These are phyloP conservation scores for Eucalyptus erythrocorys DNA, from an alignment of 345 rosid species.

Conservation along the genomic window DNA sequence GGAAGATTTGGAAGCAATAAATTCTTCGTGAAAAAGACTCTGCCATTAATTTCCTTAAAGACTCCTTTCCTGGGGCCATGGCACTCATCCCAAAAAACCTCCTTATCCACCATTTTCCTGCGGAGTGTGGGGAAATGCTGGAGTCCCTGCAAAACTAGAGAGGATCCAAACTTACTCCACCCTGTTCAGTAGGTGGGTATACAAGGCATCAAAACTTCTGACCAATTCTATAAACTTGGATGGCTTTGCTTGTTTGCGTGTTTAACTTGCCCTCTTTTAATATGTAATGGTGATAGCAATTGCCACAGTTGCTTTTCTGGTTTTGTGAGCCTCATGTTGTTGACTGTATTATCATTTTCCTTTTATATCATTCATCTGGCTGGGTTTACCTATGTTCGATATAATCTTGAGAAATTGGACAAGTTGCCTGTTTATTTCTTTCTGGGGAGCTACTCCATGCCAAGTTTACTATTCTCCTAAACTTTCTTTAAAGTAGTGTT, in stretches of 20 bases:
- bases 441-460: background rate
- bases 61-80: background rate
- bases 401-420: background rate
- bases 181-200: background rate
- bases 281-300: background rate
- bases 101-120: background rate
- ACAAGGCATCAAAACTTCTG: background rate
- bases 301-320: background rate
- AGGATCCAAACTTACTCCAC: background rate
- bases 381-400: background rate
- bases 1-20: background rate
- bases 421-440: background rate
- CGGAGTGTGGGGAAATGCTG: background rate
- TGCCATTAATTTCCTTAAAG: background rate
- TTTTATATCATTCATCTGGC: background rate
- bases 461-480: background rate
- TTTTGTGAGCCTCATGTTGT: background rate
- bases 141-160: background rate
- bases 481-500: background rate
- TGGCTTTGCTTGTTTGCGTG: background rate
- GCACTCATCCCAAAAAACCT: background rate
- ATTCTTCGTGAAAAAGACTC: background rate
- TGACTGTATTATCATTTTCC: background rate
- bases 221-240: background rate
- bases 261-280: background rate